Base-by-base conservation (phyloP, 345 rosid genomes). In the Corchorus olitorius region DNA sequence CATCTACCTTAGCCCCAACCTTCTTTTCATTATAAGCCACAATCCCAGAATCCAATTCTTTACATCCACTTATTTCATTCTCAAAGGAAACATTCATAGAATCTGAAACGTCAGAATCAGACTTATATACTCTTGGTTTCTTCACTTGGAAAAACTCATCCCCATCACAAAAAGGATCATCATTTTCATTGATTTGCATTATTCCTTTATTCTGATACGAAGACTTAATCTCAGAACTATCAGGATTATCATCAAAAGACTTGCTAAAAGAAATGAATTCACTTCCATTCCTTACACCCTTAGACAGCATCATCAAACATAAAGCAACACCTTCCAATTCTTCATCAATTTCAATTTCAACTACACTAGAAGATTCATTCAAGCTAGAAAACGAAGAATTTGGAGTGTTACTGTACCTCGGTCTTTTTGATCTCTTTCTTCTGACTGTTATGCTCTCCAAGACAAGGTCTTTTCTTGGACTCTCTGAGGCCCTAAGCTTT, bases 271-370 rank as follows among this genome's bases (percentile, higher is more conserved):
- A 73, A 69, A 74, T 83, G 34, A 70, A 33, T 43, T 62, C 81
- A n/a, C 73, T 73, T 78, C 77, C 62, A 52, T 73, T 19, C 39
- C 27, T 64, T 1, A 70, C 80, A 78, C 83, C 84, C 77, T 80
- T 79, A 64, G 97, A 90, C 33, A 92, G 56, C 75, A 89, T 79
- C 75, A 92, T 80, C 88, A 92, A 87, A 77, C 87, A 77, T 39
- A 65, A 60, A 3, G 92, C 93, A 6, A 75, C 90, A 43, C 89
- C 88, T 79, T 83, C 70, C 19, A 72, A 85, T 43, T 89, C 90
- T 81, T 79, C 82, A 70, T 73, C 87, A 75, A 49, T 69, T 45
- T 78, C 86, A 72, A 49, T 69, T 45, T 78, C 86, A 72, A 43
- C 70, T 35, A 56, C 75, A 76, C 86, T 85, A 33, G 34, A 74